phyloP scores from a whole-genome alignment of 805 yeast genomes.

The Yamadazyma insecticola region DNA sequence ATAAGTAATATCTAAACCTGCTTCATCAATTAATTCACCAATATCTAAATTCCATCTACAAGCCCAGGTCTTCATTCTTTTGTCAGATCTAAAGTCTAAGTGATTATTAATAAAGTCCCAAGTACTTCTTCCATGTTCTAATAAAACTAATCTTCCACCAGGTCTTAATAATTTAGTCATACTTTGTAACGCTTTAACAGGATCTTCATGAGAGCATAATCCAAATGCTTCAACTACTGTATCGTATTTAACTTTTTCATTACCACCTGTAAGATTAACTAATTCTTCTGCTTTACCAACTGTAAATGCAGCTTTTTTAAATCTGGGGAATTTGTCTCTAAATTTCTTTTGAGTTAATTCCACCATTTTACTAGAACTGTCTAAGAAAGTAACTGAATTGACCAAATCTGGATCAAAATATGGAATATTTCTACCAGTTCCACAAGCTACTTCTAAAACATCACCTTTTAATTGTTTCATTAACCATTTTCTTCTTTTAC shows the following conservation, averaged over 20 bases:
- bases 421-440: slow-evolving; percentile 90
- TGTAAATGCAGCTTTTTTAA: slow-evolving; percentile 74
- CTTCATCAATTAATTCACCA: slow-evolving; percentile 76
- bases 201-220: slow-evolving; percentile 92
- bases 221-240: slow-evolving; percentile 94
- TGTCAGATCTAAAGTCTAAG: slow-evolving; percentile 77
- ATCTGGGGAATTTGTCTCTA: slow-evolving; percentile 59
- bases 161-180: slow-evolving; percentile 75
- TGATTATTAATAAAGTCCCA: slow-evolving; percentile 74
- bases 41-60: slow-evolving; percentile 97
- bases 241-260: slow-evolving; percentile 61
- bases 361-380: slow-evolving; percentile 83
- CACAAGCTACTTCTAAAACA: slow-evolving; percentile 90
- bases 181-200: slow-evolving; percentile 72
- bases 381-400: slow-evolving; percentile 77
- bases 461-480: slow-evolving; percentile 81
- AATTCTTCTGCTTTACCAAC: slow-evolving; percentile 88
- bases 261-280: slow-evolving; percentile 45
- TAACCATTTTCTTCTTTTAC: slow-evolving; percentile 69
- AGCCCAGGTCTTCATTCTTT: slow-evolving; percentile 88
- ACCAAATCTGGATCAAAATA: slow-evolving; percentile 59
- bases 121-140: slow-evolving; percentile 90
- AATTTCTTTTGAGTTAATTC: slow-evolving; percentile 74
- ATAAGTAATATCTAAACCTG: slow-evolving; percentile 78
- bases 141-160: slow-evolving; percentile 79